Conservation (phyloP, 2,329 filamentous ascomycete genomes). For the Neophaeococcomyces aloes region DNA sequence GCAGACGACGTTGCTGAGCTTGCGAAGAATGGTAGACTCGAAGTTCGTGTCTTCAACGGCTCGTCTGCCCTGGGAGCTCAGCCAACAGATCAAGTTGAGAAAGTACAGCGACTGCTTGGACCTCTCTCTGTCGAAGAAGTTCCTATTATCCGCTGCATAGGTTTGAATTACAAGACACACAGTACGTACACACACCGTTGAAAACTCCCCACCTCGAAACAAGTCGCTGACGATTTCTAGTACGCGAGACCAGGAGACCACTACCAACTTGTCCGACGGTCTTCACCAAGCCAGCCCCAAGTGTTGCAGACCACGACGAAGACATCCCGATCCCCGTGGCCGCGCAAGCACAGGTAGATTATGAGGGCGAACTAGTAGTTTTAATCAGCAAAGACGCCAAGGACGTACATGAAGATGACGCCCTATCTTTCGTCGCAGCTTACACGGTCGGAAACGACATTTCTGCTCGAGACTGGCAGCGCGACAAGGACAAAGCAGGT, state of each 20-base stretch:
- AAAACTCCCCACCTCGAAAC: neutral
- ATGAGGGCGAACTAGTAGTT: conserved; percentile 26
- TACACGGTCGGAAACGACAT: conserved; percentile 49
- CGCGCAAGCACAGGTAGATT: conserved; percentile 24
- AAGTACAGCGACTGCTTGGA: neutral
- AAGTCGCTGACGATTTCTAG: conserved; percentile 14
- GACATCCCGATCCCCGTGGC: conserved; percentile 29
- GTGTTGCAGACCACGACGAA: conserved; percentile 21
- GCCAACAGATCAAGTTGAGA: neutral
- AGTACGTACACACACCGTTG: conserved; percentile 6
- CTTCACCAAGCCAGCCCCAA: conserved; percentile 32
- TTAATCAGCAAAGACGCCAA: conserved; percentile 45
- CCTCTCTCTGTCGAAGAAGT: conserved; percentile 7
- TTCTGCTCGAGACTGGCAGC: conserved; percentile 43
- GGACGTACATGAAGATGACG: conserved; percentile 36
- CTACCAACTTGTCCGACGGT: conserved; percentile 30
- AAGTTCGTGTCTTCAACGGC: neutral
- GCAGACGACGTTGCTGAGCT: too few relatives aligned
- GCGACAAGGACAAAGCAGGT: conserved; percentile 40
- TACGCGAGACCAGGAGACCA: conserved; percentile 30
- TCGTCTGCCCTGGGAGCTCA: neutral
- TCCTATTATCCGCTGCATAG: conserved; percentile 11
- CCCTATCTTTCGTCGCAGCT: conserved; percentile 42
- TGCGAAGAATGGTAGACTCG: neutral
- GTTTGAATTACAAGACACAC: conserved; percentile 14